A percentile compares a stretch with the other conserved stretches of the same genome.
Conservation (phyloP, 257 asterid genomes). For the Salvia hispanica region DNA sequence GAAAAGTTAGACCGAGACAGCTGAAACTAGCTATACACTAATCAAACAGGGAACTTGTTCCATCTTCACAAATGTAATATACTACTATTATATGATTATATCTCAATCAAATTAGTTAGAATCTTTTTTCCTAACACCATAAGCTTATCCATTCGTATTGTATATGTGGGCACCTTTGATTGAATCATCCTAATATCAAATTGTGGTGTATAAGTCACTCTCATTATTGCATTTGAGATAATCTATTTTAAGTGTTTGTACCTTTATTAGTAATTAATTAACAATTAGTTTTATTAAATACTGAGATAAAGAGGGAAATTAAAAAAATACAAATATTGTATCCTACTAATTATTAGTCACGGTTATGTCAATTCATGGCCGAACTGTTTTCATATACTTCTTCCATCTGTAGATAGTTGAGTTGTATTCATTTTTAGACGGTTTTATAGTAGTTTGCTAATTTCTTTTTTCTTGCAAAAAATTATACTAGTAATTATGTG, state of each 20-base stretch:
- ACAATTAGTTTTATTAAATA: too few species aligned
- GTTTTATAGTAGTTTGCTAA: too few species aligned
- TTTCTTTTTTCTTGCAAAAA: too few species aligned
- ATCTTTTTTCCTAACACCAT: constrained; percentile 12
- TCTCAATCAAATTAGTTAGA: not conserved
- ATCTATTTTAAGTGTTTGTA: not conserved
- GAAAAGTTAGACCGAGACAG: too few species aligned
- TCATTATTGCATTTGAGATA: constrained; percentile 1
- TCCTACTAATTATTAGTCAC: too few species aligned
- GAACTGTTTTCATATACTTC: too few species aligned
- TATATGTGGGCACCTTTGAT: not conserved
- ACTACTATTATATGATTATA: not conserved
- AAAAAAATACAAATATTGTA: too few species aligned
- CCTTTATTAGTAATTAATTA: not conserved
- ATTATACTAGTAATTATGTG: too few species aligned
- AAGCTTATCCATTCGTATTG: not conserved
- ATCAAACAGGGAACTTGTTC: not conserved
- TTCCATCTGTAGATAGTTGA: too few species aligned
- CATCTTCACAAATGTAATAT: constrained; percentile 2
- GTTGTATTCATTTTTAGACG: too few species aligned
- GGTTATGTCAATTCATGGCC: too few species aligned
- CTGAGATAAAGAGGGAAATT: not conserved
- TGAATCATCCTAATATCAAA: not conserved
- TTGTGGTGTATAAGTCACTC: not conserved
- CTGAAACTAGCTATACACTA: too few species aligned